These are phyloP conservation scores for Trichoderma lentiforme DNA, from an alignment of 2,329 filamentous ascomycete genomes.

Conservation along the genomic window DNA sequence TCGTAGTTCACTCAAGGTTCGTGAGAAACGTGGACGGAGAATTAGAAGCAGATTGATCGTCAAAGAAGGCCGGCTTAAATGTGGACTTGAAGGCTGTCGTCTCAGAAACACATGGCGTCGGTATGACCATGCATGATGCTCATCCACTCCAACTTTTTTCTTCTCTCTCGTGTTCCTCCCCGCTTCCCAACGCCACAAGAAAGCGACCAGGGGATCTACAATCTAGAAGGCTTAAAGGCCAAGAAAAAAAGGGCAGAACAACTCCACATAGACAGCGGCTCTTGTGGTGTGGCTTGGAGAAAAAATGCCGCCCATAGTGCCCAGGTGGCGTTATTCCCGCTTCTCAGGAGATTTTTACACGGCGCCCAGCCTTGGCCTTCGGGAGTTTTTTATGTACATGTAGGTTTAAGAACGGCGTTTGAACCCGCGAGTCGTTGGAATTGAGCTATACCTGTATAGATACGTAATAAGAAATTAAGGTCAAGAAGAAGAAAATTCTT, in stretches of 20 bases:
- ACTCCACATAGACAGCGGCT: conserved; percentile 8
- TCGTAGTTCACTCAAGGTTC: background rate
- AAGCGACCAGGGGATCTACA: conserved; percentile 1
- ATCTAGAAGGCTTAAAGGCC: conserved; percentile 3
- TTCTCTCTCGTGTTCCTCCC: background rate
- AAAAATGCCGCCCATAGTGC: background rate
- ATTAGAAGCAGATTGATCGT: background rate
- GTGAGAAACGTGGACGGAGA: background rate
- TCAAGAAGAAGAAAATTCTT: conserved; percentile 1
- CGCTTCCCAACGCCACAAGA: background rate
- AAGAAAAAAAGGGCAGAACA: background rate
- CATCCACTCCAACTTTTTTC: background rate
- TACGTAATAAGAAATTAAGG: background rate
- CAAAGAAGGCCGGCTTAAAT: background rate
- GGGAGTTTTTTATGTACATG: background rate
- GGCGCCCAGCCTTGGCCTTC: background rate
- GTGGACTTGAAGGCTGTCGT: background rate
- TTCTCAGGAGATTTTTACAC: background rate
- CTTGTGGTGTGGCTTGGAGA: background rate
- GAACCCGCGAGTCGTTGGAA: background rate
- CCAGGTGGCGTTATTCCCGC: background rate
- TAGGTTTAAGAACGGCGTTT: background rate
- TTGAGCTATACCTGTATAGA: background rate
- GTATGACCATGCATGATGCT: background rate
- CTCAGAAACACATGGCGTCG: background rate